Evolutionary conservation across 768 basidiomycete genomes (phyloP).

Genomic region (Boletellus ananiceps): DNA sequence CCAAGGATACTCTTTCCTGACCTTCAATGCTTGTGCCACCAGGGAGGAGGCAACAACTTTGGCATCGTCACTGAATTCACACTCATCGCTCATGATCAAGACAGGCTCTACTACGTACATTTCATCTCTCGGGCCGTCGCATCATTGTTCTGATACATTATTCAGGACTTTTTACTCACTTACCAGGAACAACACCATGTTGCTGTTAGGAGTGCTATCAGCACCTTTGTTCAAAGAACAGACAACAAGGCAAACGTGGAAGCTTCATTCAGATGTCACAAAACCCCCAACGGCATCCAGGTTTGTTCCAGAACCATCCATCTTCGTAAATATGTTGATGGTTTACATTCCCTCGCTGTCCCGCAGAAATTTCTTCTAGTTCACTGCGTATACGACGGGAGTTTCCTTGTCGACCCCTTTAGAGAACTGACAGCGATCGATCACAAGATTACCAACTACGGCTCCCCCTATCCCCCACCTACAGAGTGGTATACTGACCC

Average conservation of each 20-base stretch:
- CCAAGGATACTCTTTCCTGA: background rate
- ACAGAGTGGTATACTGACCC: background rate
- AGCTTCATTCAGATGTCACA: slow-evolving; percentile 4
- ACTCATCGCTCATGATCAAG: slow-evolving; percentile 15
- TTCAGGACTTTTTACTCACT: slow-evolving; percentile 3
- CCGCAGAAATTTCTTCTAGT: background rate
- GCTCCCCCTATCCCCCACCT: background rate
- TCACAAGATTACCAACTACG: background rate
- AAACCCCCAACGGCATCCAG: background rate
- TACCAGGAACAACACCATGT: background rate
- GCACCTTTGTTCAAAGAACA: background rate
- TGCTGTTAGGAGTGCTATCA: slow-evolving; percentile 3
- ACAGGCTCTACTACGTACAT: slow-evolving; percentile 7
- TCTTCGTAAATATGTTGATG: background rate
- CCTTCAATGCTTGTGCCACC: background rate
- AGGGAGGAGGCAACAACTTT: slow-evolving; percentile 27
- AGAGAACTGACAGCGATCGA: background rate
- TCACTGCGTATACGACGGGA: slow-evolving; percentile 9
- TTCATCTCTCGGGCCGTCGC: background rate
- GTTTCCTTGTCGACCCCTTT: background rate
- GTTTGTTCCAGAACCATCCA: background rate
- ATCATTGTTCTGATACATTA: background rate
- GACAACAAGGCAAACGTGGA: slow-evolving; percentile 11
- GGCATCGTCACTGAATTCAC: slow-evolving; percentile 28
- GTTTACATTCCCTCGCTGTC: background rate